Conservation (phyloP, 2,329 filamentous ascomycete species). For the Fusarium sarcochroum region DNA sequence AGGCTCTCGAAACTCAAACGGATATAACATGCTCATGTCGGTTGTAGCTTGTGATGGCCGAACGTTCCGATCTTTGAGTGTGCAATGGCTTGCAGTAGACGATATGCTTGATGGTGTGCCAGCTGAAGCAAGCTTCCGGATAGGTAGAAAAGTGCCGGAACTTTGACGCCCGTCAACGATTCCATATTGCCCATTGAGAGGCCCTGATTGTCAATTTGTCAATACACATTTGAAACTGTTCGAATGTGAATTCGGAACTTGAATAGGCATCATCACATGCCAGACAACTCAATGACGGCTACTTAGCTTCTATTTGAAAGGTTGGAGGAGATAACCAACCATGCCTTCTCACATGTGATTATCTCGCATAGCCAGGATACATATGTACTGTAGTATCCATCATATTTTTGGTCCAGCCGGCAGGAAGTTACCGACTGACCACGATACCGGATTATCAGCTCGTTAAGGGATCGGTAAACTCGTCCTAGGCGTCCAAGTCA, state of each 20-base stretch:
- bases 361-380: constrained; percentile 18
- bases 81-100: background rate
- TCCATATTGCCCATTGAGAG: background rate
- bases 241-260: background rate
- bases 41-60: constrained; percentile 14
- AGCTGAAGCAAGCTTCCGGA: constrained; percentile 6
- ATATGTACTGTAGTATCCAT: background rate
- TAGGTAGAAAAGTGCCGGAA: constrained; percentile 2
- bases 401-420: background rate
- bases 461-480: background rate
- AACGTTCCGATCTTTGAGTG: constrained; percentile 27
- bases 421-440: background rate
- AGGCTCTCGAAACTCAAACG: constrained; percentile 25
- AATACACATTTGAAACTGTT: constrained; percentile 1
- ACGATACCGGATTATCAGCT: constrained; percentile 1
- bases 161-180: constrained; percentile 8
- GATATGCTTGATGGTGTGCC: constrained; percentile 13
- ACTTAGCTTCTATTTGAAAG: background rate
- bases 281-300: constrained; percentile 6
- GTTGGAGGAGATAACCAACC: constrained; percentile 1
- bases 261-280: constrained; percentile 35
- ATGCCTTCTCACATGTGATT: constrained; percentile 24
- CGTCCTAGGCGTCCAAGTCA: background rate
- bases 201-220: background rate
- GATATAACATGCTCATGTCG: constrained; percentile 14